phyloP scores from a whole-genome alignment of 176 grass and related monocot species.

The Avena sativa region DNA sequence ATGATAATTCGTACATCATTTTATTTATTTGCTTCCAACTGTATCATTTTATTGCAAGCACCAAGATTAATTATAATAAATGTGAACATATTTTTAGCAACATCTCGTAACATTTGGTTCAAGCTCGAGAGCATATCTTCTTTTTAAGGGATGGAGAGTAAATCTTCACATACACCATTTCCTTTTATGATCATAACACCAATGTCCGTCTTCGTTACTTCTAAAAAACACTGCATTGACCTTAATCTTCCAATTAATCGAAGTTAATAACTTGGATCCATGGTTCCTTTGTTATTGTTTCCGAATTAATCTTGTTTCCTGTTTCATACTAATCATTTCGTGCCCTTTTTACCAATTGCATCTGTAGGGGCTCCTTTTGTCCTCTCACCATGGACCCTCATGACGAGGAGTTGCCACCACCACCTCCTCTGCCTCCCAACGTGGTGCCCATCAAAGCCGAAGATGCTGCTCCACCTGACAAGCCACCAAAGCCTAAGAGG shows the following conservation, averaged over 20 bases:
- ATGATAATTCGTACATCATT: neutral
- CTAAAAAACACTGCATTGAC: neutral
- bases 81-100: neutral
- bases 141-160: neutral
- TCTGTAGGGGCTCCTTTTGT: neutral
- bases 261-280: neutral
- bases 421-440: slow-evolving; percentile 61
- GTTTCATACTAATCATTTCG: neutral
- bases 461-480: neutral
- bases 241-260: neutral
- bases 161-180: neutral
- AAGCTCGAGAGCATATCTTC: neutral
- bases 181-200: neutral
- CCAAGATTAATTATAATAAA: neutral
- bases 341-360: neutral
- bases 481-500: slow-evolving; percentile 50
- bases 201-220: neutral
- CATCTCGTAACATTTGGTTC: neutral
- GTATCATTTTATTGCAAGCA: neutral
- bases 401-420: slow-evolving; percentile 52
- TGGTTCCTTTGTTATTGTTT: neutral
- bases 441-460: slow-evolving; percentile 19
- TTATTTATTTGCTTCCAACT: neutral
- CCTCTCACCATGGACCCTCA: slow-evolving; percentile 42
- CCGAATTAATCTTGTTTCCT: neutral